These are phyloP conservation scores for Prunus dulcis DNA, from an alignment of 306 rosid genomes.

Conservation along the genomic window DNA sequence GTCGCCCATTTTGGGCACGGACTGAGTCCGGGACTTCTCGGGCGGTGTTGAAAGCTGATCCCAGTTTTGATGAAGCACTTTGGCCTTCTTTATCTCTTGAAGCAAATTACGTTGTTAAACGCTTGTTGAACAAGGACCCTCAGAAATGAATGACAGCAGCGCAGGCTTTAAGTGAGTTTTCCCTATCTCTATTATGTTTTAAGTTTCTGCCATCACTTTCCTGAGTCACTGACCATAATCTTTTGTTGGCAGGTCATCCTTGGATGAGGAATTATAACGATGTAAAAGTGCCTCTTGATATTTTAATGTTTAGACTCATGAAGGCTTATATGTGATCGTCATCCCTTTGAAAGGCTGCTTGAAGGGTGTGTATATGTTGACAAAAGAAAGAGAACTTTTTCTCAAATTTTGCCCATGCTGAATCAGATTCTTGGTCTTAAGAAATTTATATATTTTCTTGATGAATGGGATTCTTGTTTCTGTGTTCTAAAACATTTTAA, in stretches of 20 bases:
- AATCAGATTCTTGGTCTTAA: conserved; percentile 4
- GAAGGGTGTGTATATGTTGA: conserved; percentile 59
- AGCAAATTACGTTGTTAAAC: conserved; percentile 1
- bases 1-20: too few species aligned
- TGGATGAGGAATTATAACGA: conserved; percentile 71
- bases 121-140: conserved; percentile 81
- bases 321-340: conserved; percentile 78
- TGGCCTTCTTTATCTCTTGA: too few species aligned
- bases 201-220: conserved; percentile 16
- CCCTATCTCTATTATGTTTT: conserved; percentile 17
- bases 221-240: conserved; percentile 19
- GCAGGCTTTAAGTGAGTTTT: conserved; percentile 77
- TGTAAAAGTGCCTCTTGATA: conserved; percentile 76
- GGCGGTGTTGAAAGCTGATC: too few species aligned
- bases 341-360: conserved; percentile 92
- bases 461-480: not conserved
- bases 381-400: conserved; percentile 8
- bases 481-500: not conserved
- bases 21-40: too few species aligned
- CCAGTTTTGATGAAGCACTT: too few species aligned
- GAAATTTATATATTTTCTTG: not conserved
- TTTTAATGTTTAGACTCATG: conserved; percentile 24
- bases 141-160: conserved; percentile 89
- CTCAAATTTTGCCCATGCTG: not conserved
- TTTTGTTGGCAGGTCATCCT: conserved; percentile 79